A percentile compares a stretch with the other conserved stretches of the same genome.
These are phyloP conservation scores for Aspergillus melleus DNA, from an alignment of 2,329 filamentous ascomycete species.

Conservation along the genomic window DNA sequence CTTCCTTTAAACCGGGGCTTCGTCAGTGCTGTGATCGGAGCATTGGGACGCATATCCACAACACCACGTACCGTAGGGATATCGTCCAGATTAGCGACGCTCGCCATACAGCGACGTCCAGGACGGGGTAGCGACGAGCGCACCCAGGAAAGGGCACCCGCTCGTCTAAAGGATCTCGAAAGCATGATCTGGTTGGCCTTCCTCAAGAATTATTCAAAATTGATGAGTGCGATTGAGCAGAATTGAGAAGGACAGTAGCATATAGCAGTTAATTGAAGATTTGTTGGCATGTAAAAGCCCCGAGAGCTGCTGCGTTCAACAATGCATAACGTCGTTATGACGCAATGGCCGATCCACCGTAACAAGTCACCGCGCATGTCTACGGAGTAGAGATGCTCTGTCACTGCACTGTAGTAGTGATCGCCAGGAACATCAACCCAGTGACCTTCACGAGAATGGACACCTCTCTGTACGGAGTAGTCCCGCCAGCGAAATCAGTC, in stretches of 20 bases:
- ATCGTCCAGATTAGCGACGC: constrained; percentile 14
- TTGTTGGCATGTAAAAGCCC: not conserved
- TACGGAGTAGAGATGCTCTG: too few relatives aligned
- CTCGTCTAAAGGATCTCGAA: constrained; percentile 8
- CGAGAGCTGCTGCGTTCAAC: not conserved
- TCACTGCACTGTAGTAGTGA: too few relatives aligned
- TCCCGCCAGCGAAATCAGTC: too few relatives aligned
- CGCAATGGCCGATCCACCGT: not conserved
- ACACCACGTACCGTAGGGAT: constrained; percentile 11
- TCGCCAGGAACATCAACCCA: not conserved
- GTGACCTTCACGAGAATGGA: too few relatives aligned
- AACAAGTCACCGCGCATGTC: not conserved
- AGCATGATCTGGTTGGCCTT: constrained; percentile 8
- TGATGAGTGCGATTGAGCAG: not conserved
- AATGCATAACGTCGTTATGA: not conserved
- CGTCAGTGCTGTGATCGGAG: not conserved
- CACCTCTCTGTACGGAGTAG: too few relatives aligned
- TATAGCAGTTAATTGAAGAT: not conserved
- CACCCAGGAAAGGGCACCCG: not conserved
- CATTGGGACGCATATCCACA: not conserved
- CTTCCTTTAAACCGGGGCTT: constrained; percentile 49
- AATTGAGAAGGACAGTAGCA: not conserved
- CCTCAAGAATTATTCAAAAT: not conserved
- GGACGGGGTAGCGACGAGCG: not conserved
- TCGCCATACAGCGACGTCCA: constrained; percentile 14